phyloP scores from a whole-genome alignment of 164 flowering plant species.

The Piper betle region DNA sequence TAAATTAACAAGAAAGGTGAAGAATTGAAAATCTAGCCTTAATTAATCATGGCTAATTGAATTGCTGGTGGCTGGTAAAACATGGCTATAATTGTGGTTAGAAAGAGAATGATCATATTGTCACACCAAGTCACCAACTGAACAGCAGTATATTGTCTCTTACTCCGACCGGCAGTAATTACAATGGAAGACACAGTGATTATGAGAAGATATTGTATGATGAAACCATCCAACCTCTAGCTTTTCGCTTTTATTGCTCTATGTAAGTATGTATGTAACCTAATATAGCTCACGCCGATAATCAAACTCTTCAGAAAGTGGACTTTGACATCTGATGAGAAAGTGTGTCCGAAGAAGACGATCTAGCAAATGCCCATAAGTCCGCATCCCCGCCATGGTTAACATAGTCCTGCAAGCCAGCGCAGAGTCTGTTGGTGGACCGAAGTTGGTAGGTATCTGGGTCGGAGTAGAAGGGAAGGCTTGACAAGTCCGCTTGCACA shows the following conservation, averaged over 20 bases:
- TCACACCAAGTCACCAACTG: slow-evolving; percentile 4
- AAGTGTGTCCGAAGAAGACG: slow-evolving; percentile 37
- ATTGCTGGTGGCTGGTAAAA: not conserved
- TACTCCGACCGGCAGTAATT: slow-evolving; percentile 4
- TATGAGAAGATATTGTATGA: slow-evolving; percentile 20
- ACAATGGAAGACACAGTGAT: slow-evolving; percentile 23
- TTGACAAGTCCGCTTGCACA: slow-evolving; percentile 25
- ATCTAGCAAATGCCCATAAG: slow-evolving; percentile 44
- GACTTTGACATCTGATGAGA: slow-evolving; percentile 4
- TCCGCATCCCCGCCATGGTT: slow-evolving; percentile 30
- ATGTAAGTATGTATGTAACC: not conserved
- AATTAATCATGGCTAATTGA: not conserved
- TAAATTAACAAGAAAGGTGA: too few species aligned
- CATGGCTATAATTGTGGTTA: not conserved
- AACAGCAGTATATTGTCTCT: not conserved
- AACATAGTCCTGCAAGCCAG: slow-evolving; percentile 17
- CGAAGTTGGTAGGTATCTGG: slow-evolving; percentile 18
- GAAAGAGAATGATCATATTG: slow-evolving; percentile 1
- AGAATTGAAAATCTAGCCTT: too few species aligned
- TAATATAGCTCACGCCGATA: not conserved
- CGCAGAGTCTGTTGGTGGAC: slow-evolving; percentile 13
- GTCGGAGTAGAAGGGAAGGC: slow-evolving; percentile 24
- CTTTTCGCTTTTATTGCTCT: slow-evolving; percentile 5
- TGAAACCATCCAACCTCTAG: slow-evolving; percentile 17
- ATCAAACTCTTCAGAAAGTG: not conserved